Base-by-base conservation (phyloP, 2,329 filamentous ascomycete genomes). In the Epichloe coenophiala region DNA sequence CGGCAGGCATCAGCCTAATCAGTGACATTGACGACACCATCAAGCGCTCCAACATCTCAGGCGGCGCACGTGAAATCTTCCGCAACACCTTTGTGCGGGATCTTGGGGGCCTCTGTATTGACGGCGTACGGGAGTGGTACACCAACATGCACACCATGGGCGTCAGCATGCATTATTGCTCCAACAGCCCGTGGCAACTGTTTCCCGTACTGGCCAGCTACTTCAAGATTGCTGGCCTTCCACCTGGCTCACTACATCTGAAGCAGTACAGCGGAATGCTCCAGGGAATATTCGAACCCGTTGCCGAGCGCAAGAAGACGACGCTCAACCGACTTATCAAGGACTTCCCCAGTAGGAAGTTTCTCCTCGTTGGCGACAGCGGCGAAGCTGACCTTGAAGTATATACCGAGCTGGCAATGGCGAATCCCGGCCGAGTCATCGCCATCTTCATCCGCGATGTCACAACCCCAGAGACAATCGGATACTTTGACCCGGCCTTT, bases 131-230 rank as follows among this genome's bases (percentile, higher is more conserved):
- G 52, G 88, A 94, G 55, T 97, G 93, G 91, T 98, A 97, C 63
- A 80, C 74, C 37, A 74, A 74, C 19, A 75, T 98, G 68, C 77
- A 85, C 39, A 74, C 81, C 17, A 80, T 91, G 70, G 89, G 90
- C 17, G 91, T 97, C 23, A 80, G 83, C 59, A 77, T 98, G 48
- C 94, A 98, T 63, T 98, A 98, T 65, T 94, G 95, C 56, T 98
- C 93, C n/a, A 98, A 98, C 67, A 95, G 91, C 47, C 93, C 93
- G 0, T 98, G 94, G 94, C 94, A 98, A 64, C 76, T 98, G 6
- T 98, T 88, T 59, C 93, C 93, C 0, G 81, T 97, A 2, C 71
- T 98, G 11, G 84, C 87, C 5, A 88, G 80, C 49, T 98, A 86
- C 64, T 95, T 97, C 65, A 81, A 83, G 56, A 68, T 84, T 40